phyloP scores from a whole-genome alignment of 2,329 filamentous ascomycete genomes.

The Lachnellula cervina region DNA sequence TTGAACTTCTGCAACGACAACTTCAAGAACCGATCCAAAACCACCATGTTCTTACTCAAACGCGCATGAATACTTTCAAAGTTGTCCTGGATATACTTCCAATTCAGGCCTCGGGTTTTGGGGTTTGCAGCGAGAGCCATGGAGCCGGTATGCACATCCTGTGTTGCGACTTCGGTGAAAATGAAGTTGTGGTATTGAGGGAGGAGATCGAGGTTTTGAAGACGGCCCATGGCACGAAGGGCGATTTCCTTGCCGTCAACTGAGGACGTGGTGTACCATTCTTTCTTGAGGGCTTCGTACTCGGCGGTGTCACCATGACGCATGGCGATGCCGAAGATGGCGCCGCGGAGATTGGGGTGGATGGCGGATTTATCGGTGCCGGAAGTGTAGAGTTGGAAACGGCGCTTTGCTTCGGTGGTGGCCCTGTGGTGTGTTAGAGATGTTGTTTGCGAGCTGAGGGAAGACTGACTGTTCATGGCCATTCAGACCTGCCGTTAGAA shows the following conservation, averaged over 20 bases:
- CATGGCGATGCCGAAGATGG: slow-evolving; percentile 76
- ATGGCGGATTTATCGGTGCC: slow-evolving; percentile 61
- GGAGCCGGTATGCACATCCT: slow-evolving; percentile 84
- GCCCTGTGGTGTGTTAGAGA: slow-evolving; percentile 44
- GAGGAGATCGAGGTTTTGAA: slow-evolving; percentile 61
- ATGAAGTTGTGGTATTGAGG: slow-evolving; percentile 67
- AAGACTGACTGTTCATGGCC: slow-evolving; percentile 66
- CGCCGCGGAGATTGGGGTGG: slow-evolving; percentile 73
- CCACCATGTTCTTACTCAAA: slow-evolving; percentile 75
- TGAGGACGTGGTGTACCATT: slow-evolving; percentile 76
- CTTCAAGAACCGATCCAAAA: slow-evolving; percentile 84
- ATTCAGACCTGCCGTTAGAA: slow-evolving; percentile 68
- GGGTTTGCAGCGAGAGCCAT: slow-evolving; percentile 67
- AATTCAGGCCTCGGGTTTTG: slow-evolving; percentile 67
- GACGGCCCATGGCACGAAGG: slow-evolving; percentile 69
- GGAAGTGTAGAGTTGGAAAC: slow-evolving; percentile 74
- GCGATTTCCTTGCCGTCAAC: slow-evolving; percentile 89
- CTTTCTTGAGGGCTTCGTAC: slow-evolving; percentile 71
- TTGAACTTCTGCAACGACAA: slow-evolving; percentile 75
- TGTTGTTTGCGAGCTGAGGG: not conserved
- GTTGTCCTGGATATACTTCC: slow-evolving; percentile 80
- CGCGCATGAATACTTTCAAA: slow-evolving; percentile 70
- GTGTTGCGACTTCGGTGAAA: slow-evolving; percentile 76
- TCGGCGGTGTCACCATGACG: slow-evolving; percentile 67
- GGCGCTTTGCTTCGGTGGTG: slow-evolving; percentile 67